Evolutionary conservation across 805 yeast species (phyloP).

Genomic region (Kluyveromyces nonfermentans): DNA sequence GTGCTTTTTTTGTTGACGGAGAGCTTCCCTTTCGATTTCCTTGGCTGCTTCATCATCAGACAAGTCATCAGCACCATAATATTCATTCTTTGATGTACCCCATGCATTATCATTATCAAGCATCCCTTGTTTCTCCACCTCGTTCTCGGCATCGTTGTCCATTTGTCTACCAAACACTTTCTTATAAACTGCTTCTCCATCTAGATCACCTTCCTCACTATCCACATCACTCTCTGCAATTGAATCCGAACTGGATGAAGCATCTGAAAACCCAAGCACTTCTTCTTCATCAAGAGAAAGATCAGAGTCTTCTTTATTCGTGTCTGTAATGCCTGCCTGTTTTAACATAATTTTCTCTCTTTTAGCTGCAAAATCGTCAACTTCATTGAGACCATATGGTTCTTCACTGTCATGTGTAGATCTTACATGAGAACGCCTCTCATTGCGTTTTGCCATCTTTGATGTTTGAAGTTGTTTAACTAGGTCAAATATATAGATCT

Average conservation of each 20-base stretch:
- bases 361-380: constrained; percentile 56
- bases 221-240: constrained; percentile 22
- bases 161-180: constrained; percentile 29
- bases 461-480: not conserved
- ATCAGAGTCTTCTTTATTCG: constrained; percentile 36
- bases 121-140: constrained; percentile 24
- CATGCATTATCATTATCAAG: constrained; percentile 37
- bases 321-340: constrained; percentile 41
- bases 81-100: constrained; percentile 37
- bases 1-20: constrained; percentile 75
- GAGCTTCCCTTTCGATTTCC: constrained; percentile 78
- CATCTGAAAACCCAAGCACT: constrained; percentile 41
- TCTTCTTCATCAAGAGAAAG: constrained; percentile 38
- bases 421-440: constrained; percentile 3
- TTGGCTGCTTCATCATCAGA: constrained; percentile 65
- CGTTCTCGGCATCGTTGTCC: constrained; percentile 20
- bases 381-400: constrained; percentile 48
- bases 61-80: constrained; percentile 45
- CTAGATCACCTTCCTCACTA: constrained; percentile 27
- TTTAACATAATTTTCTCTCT: constrained; percentile 48
- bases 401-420: constrained; percentile 20
- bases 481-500: too few relatives aligned
- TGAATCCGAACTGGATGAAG: constrained; percentile 30
- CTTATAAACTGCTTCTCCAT: constrained; percentile 32
- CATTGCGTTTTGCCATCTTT: constrained; percentile 1